phyloP scores from a whole-genome alignment of 768 basidiomycete species.

The Amanita inopinata region DNA sequence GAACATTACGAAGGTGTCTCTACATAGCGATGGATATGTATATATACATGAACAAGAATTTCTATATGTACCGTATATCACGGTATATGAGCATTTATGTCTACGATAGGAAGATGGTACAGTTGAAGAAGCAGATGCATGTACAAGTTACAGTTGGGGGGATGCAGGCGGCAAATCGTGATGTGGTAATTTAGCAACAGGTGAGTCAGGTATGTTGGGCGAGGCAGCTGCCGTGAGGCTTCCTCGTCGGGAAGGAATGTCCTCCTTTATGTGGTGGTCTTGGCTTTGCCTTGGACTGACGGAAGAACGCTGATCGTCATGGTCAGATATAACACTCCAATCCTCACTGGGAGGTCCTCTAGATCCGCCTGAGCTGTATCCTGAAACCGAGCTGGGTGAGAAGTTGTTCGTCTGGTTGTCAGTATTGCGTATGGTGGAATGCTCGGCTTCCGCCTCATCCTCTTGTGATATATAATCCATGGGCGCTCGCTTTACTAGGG shows the following conservation, averaged over 20 bases:
- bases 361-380: conserved; percentile 49
- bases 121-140: too few species aligned
- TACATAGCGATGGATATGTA: conserved; percentile 15
- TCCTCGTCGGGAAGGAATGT: conserved; percentile 42
- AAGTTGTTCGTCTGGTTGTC: conserved; percentile 16
- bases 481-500: conserved; percentile 59
- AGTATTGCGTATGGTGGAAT: conserved; percentile 27
- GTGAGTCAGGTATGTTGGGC: conserved; percentile 50
- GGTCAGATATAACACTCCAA: conserved; percentile 83
- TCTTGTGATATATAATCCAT: conserved; percentile 19
- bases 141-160: conserved; percentile 11
- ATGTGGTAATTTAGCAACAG: conserved; percentile 32
- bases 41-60: too few species aligned
- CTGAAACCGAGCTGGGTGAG: conserved; percentile 31
- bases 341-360: conserved; percentile 60
- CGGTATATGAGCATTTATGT: too few species aligned
- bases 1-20: conserved; percentile 34
- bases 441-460: conserved; percentile 24
- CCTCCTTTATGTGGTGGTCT: conserved; percentile 22
- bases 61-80: too few species aligned
- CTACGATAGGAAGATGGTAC: not conserved
- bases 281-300: conserved; percentile 40
- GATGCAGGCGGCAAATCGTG: conserved; percentile 29
- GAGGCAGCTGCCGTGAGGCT: conserved; percentile 54
- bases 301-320: conserved; percentile 51